Evolutionary conservation across 768 basidiomycete species (phyloP), one percentile per base, ranked within the genome.

Genomic region (Psilocybe sp.): DNA sequence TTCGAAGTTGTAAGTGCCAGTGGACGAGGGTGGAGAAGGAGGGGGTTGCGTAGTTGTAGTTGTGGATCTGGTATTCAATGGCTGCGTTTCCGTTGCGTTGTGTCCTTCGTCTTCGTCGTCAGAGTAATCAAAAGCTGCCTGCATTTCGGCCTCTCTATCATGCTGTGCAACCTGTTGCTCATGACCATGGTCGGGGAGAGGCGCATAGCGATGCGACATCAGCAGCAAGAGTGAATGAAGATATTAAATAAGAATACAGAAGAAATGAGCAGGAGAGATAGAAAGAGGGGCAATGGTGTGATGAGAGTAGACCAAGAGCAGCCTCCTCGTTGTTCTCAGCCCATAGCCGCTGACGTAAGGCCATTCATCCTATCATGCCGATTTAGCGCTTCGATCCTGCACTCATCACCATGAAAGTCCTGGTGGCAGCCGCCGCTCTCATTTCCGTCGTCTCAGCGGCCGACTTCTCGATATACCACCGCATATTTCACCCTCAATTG

Each of bases 81-180:
- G 84, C 32, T 69, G 78, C 15, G 76, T 75, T 64, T 81, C 80
- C 23, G 75, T 67, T 46, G 78, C 68, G 51, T 76, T 69, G 47
- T 75, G 64, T 31, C 78, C 73, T 57, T 80, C 80, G 50, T 81
- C 81, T 41, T 87, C 84, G 53, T 85, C 85, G 48, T 90, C 89
- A 4, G 82, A 79, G 57, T 89, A 87, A 64, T 85, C 85, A 57
- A 94, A 94, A 1, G 92, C 91, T 18, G 90, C 90, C 62, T 93
- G 87, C 80, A 94, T 83, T 72, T 92, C 74, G 31, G 62, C 64
- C 52, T 72, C 69, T 49, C 62, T 64, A 48, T 69, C 86, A 51
- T 76, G 64, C 41, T 74, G 69, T 8, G 72, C 64, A 47, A 75
- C 40, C 18, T 52, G 69, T 40, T 67, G 70, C 62, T 79, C 78